Base-by-base conservation (phyloP, 1,284 basidiomycete species). In the Ganoderma sp. region DNA sequence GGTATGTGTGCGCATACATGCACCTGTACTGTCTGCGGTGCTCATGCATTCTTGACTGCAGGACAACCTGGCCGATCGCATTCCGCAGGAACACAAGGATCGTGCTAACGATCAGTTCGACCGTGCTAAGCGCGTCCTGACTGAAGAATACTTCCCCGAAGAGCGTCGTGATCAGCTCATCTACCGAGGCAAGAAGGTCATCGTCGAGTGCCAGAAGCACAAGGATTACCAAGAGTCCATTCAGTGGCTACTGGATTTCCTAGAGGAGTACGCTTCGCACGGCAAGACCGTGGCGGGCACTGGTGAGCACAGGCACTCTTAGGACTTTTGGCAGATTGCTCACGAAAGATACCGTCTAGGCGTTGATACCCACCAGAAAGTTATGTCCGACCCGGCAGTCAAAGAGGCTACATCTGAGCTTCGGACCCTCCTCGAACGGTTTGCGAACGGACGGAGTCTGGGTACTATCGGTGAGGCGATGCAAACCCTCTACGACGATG, bases 161-260 rank as follows among this genome's bases (percentile, higher is more conserved):
- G 94, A 96, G 81, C 84, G 95, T 41, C 85, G 94, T 28, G 92
- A 96, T 66, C 91, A 90, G 74, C 94, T 92, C 79, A 89, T 94
- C 75, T 94, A 88, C 80, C 86, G 93, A 14, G 84, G 86, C 34
- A 94, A 94, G 84, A 94, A 93, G 86, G 88, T 95, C 52, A 88
- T 98, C 70, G 85, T 96, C 68, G 97, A 98, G 80, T 96, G 94
- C 80, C 97, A 98, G 83, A 90, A 92, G 77, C 95, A 97, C 81
- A 87, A 90, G 68, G 93, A 97, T 77, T 98, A 98, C 81, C 93
- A 96, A 75, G 90, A 88, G 66, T 89, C 91, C 45, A 87, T 96
- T 72, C 82, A 81, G 22, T 96, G 94, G 93, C 83, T 96, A 45
- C 83, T 96, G 58, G 82, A 84, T 63, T 84, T 87, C 68, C 77